Conservation (phyloP, 495 filamentous ascomycete species). For the Peziza echinospora region DNA sequence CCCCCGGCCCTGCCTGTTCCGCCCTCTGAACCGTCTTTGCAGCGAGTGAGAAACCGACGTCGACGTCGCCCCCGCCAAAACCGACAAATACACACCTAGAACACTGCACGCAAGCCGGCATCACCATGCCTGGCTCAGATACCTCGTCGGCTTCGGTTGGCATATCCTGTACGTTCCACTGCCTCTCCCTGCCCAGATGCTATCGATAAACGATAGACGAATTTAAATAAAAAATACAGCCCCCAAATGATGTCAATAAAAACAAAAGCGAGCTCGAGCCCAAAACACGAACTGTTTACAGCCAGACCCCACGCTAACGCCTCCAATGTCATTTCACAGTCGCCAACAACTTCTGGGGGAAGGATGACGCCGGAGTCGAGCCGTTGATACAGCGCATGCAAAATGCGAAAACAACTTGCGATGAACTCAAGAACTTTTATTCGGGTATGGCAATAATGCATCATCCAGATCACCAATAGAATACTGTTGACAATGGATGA, state of each 20-base stretch:
- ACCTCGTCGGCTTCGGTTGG: not conserved
- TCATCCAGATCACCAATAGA: not conserved
- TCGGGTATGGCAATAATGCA: conserved; percentile 37
- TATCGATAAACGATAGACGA: too few species aligned
- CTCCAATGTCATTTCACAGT: conserved; percentile 35
- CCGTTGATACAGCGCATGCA: conserved; percentile 94
- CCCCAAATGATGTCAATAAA: too few species aligned
- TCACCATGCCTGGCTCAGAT: not conserved
- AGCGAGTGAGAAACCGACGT: too few species aligned
- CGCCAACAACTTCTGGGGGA: conserved; percentile 99
- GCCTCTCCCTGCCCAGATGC: too few species aligned
- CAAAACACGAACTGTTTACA: not conserved
- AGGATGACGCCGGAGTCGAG: conserved; percentile 85
- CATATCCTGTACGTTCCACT: not conserved
- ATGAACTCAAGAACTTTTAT: conserved; percentile 87
- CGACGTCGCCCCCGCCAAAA: too few species aligned
- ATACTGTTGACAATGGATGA: too few species aligned
- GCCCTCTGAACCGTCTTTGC: too few species aligned
- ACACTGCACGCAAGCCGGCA: too few species aligned
- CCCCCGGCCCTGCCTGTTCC: too few species aligned
- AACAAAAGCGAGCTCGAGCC: not conserved
- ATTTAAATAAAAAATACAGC: too few species aligned
- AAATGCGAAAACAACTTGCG: conserved; percentile 80
- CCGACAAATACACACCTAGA: too few species aligned
- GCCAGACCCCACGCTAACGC: not conserved